These are phyloP conservation scores for Anthracocystis panici-leucophaei DNA, from an alignment of 1,284 basidiomycete genomes.

Conservation along the genomic window DNA sequence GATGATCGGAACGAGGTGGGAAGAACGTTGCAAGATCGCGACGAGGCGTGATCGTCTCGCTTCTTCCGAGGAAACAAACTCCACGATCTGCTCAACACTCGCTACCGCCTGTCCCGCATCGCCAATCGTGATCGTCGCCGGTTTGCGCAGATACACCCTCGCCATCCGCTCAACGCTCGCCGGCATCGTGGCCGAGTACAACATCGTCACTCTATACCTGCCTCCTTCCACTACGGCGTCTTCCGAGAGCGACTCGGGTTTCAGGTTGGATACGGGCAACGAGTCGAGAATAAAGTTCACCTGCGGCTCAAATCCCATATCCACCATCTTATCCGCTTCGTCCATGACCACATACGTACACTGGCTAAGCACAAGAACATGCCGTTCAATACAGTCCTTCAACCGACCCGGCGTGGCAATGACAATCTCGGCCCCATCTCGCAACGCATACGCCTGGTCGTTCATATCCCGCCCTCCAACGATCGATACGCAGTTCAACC, in stretches of 20 bases:
- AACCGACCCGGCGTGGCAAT: constrained; percentile 98
- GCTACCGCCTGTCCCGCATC: constrained; percentile 97
- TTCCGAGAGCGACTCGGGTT: constrained; percentile 76
- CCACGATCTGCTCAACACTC: constrained; percentile 95
- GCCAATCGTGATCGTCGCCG: constrained; percentile 96
- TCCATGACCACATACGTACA: constrained; percentile 99
- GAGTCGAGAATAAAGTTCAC: constrained; percentile 94
- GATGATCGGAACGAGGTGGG: constrained; percentile 90
- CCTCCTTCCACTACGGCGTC: constrained; percentile 51
- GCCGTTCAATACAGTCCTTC: constrained; percentile 95
- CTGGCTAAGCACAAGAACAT: constrained; percentile 92
- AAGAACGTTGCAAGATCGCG: constrained; percentile 84
- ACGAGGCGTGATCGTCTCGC: constrained; percentile 91
- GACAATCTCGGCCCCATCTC: constrained; percentile 96
- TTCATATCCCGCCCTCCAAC: constrained; percentile 93
- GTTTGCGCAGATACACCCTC: constrained; percentile 89
- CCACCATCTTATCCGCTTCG: constrained; percentile 98
- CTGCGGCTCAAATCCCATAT: constrained; percentile 94
- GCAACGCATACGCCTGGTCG: constrained; percentile 94
- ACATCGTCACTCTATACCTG: constrained; percentile 72
- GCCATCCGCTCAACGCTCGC: constrained; percentile 92
- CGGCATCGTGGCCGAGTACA: constrained; percentile 99
- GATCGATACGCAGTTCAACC: constrained; percentile 93
- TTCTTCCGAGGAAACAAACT: constrained; percentile 91
- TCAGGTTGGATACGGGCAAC: constrained; percentile 85